Base-by-base conservation (phyloP, 2,329 filamentous ascomycete genomes). In the Tolypocladium inflatum region DNA sequence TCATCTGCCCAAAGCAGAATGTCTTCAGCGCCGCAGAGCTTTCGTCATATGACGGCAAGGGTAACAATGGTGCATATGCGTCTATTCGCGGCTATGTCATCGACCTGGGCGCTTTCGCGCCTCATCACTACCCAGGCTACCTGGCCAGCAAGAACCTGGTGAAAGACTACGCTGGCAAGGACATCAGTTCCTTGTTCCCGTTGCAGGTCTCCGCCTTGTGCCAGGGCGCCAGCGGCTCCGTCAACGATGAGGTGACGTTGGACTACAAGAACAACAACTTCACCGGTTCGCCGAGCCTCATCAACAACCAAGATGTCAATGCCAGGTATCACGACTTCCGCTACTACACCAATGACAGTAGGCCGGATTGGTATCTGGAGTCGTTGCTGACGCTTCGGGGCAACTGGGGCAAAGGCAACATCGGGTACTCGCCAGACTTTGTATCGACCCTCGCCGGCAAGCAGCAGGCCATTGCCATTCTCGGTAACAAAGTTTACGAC, bases 201-300 rank as follows among this genome's bases (percentile, higher is more conserved):
- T 81, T 99, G 1, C 94, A 99, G 71, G 93, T 99, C 19, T 95
- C 88, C 5, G 91, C 93, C 50, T 80, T 99, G 42, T 99, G 94
- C 73, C 83, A 88, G 60, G 94, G 93, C 59, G 83, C 82, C 38
- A 79, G 86, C 63, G 89, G 88, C 26, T 69, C 67, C 1, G 76
- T 85, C 50, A 81, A 90, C 67, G 81, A 82, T 4, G 81, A 85
- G 48, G 90, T 99, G n/a, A 87, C 88, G 53, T 80, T 99, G 35
- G 88, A 93, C 71, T 97, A 93, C 74, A 86, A 85, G 63, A 84
- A 80, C 42, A 85, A 84, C 61, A 99, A 99, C 71, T 79, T 87
- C 57, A 84, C 85, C 17, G 87, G 87, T 21, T 81, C 84, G 15
- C 83, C 86, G 23, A 82, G 76, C 26, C 76, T 89, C 30, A 81